Evolutionary conservation across 2,329 filamentous ascomycete genomes (phyloP).

Genomic region (Pseudogymnoascus sp.): DNA sequence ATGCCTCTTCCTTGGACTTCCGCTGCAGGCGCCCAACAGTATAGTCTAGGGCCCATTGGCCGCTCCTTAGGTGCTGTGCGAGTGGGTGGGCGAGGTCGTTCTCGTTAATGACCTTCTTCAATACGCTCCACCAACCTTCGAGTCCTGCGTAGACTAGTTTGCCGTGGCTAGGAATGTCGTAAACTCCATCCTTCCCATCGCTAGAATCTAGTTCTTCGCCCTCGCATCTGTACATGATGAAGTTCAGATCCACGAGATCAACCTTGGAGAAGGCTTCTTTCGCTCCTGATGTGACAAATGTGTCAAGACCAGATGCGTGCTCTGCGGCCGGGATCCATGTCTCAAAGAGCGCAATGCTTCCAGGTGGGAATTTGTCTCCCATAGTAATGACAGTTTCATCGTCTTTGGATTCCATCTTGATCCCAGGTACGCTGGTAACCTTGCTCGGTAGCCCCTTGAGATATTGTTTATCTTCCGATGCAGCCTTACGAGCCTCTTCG

Average conservation of each 20-base stretch:
- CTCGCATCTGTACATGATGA: constrained; percentile 83
- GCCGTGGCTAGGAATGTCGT: constrained; percentile 76
- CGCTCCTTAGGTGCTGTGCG: constrained; percentile 85
- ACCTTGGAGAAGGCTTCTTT: constrained; percentile 70
- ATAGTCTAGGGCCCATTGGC: constrained; percentile 89
- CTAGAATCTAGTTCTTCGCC: constrained; percentile 79
- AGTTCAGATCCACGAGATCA: constrained; percentile 79
- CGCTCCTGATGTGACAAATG: constrained; percentile 75
- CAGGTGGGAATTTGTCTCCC: constrained; percentile 78
- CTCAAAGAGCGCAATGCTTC: constrained; percentile 90
- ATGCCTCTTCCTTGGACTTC: constrained; percentile 56
- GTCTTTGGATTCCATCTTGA: constrained; percentile 63
- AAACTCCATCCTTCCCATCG: constrained; percentile 74
- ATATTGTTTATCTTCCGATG: constrained; percentile 60
- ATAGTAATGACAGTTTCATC: constrained; percentile 74
- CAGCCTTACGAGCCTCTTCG: constrained; percentile 58
- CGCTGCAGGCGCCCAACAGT: constrained; percentile 70
- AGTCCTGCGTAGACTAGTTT: constrained; percentile 88
- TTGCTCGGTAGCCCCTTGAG: constrained; percentile 79
- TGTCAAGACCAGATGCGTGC: constrained; percentile 75
- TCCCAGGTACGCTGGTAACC: constrained; percentile 65
- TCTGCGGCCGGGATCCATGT: constrained; percentile 90
- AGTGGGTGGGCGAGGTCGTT: constrained; percentile 91
- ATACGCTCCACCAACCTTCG: constrained; percentile 96
- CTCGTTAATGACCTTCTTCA: constrained; percentile 74